phyloP scores from a whole-genome alignment of 2,329 filamentous ascomycete species.

The Neopestalotiopsis sp. region DNA sequence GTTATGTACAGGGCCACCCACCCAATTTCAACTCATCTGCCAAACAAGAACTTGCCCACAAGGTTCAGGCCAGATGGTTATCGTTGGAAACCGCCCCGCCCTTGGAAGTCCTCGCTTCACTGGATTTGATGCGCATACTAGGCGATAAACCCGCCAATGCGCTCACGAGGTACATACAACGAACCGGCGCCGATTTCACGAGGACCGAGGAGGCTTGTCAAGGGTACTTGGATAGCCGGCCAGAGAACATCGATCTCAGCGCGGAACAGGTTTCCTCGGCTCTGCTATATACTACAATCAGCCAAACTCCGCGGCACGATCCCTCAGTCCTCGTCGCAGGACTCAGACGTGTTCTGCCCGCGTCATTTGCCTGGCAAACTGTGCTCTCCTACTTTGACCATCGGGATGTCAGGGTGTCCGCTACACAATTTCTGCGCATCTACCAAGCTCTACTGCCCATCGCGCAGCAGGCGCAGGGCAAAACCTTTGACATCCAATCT shows the following conservation, averaged over 20 bases:
- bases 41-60: constrained; percentile 72
- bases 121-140: constrained; percentile 72
- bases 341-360: constrained; percentile 65
- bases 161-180: constrained; percentile 73
- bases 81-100: constrained; percentile 69
- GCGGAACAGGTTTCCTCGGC: constrained; percentile 85
- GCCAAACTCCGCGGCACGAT: constrained; percentile 59
- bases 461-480: constrained; percentile 56
- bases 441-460: constrained; percentile 81
- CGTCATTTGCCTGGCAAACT: constrained; percentile 72
- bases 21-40: constrained; percentile 82
- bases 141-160: constrained; percentile 61
- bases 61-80: constrained; percentile 72
- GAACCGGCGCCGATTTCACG: constrained; percentile 76
- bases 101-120: constrained; percentile 70
- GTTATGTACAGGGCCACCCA: constrained; percentile 85
- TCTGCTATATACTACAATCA: constrained; percentile 70
- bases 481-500: constrained; percentile 78
- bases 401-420: constrained; percentile 75
- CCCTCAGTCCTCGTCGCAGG: constrained; percentile 64
- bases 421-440: constrained; percentile 79
- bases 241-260: constrained; percentile 65
- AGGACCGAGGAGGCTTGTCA: constrained; percentile 72
- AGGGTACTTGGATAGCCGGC: constrained; percentile 58
- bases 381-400: constrained; percentile 84